phyloP scores from a whole-genome alignment of 1,139 yeast genomes.

The Kodamaea ohmeri region DNA sequence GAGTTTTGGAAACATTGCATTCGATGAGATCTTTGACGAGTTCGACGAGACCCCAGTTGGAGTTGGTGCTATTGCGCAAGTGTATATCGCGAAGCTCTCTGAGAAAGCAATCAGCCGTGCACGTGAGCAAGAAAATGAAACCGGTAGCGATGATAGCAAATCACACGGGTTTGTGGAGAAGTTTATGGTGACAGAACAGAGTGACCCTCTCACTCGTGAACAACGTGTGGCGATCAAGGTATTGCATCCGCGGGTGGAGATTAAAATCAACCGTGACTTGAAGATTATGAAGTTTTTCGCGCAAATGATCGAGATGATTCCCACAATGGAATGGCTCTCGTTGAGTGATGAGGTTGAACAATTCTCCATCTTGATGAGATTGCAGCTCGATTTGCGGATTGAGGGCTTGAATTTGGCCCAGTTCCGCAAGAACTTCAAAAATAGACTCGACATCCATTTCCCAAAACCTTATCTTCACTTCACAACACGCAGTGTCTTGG shows the following conservation, averaged over 20 bases:
- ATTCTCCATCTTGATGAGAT: constrained; percentile 78
- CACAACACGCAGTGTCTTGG: constrained; percentile 70
- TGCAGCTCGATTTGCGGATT: constrained; percentile 85
- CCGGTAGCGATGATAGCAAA: constrained; percentile 8
- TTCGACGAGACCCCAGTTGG: constrained; percentile 79
- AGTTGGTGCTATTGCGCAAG: constrained; percentile 97
- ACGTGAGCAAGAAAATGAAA: constrained; percentile 26
- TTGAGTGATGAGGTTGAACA: constrained; percentile 92
- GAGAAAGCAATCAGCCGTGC: constrained; percentile 39
- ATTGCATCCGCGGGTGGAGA: constrained; percentile 80
- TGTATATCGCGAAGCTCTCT: constrained; percentile 71
- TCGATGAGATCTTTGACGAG: constrained; percentile 81
- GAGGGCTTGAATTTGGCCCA: constrained; percentile 78
- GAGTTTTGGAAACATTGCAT: constrained; percentile 58
- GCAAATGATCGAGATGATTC: constrained; percentile 59
- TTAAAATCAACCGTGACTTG: constrained; percentile 73
- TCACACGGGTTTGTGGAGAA: constrained; percentile 30
- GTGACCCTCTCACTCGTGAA: constrained; percentile 36
- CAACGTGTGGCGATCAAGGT: constrained; percentile 86
- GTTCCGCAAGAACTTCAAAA: constrained; percentile 62
- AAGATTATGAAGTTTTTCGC: constrained; percentile 85
- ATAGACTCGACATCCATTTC: constrained; percentile 65
- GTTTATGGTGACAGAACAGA: constrained; percentile 40
- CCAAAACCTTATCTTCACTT: constrained; percentile 72
- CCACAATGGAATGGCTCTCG: constrained; percentile 97